These are phyloP conservation scores for Cladophialophora yegresii DNA, from an alignment of 2,329 filamentous ascomycete species.

Conservation along the genomic window DNA sequence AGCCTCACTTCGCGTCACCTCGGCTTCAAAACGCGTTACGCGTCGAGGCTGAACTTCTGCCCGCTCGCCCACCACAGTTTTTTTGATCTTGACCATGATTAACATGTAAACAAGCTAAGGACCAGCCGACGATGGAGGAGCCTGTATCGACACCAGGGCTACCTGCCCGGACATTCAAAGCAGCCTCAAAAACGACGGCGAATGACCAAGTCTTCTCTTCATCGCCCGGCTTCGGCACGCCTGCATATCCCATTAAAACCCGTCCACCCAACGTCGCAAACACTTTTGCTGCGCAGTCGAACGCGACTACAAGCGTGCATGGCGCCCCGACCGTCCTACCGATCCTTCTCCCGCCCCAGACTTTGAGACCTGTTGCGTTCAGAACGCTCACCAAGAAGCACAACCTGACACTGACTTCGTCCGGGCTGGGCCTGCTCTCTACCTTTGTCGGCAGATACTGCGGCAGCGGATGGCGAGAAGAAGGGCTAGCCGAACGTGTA, in stretches of 20 bases:
- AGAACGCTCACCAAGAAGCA: constrained; percentile 97
- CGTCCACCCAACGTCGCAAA: constrained; percentile 44
- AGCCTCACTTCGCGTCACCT: neutral
- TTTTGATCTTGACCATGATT: neutral
- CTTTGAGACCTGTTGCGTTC: constrained; percentile 85
- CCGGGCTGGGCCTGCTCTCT: constrained; percentile 80
- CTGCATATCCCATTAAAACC: constrained; percentile 68
- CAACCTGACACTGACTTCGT: constrained; percentile 85
- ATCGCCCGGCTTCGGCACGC: constrained; percentile 86
- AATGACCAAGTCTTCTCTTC: constrained; percentile 75
- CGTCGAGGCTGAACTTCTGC: constrained; percentile 12
- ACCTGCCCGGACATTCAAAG: constrained; percentile 29
- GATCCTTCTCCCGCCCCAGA: constrained; percentile 83
- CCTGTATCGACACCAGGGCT: constrained; percentile 32
- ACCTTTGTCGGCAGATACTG: constrained; percentile 91
- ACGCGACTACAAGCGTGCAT: constrained; percentile 47
- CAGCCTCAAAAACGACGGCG: constrained; percentile 36
- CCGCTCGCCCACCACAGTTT: neutral
- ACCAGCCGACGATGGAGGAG: constrained; percentile 36
- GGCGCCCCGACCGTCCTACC: constrained; percentile 71
- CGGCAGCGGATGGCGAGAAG: constrained; percentile 93
- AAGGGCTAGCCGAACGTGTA: constrained; percentile 87
- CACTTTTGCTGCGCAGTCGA: constrained; percentile 41
- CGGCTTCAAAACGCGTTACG: constrained; percentile 23
- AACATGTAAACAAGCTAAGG: neutral